Evolutionary conservation across 202 grass and related monocot genomes (phyloP).

Genomic region (Carex arenaria): DNA sequence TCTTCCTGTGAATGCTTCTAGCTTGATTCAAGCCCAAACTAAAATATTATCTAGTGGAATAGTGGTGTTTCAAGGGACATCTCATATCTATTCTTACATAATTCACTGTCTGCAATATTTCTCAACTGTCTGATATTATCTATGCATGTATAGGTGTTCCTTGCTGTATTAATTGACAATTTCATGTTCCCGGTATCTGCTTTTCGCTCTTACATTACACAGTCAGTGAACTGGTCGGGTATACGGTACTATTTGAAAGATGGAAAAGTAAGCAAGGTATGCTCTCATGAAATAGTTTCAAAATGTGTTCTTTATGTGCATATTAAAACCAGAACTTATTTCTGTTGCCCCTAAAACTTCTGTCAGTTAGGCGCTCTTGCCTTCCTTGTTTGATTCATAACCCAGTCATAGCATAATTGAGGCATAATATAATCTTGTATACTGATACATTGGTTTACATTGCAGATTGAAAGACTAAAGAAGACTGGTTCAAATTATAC

Average conservation of each 20-base stretch:
- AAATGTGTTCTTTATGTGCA: neutral
- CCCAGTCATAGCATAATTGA: neutral
- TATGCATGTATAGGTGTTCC: slow-evolving; percentile 60
- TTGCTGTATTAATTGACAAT: slow-evolving; percentile 88
- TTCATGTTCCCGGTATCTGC: slow-evolving; percentile 87
- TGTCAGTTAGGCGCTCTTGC: neutral
- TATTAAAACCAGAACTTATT: neutral
- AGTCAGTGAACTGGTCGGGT: slow-evolving; percentile 98
- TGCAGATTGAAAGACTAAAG: slow-evolving; percentile 72
- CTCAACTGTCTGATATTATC: neutral
- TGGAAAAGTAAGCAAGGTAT: slow-evolving; percentile 96
- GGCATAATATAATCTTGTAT: neutral
- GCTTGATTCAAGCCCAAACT: neutral
- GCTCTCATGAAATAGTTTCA: neutral
- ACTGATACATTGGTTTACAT: neutral
- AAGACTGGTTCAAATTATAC: slow-evolving; percentile 68
- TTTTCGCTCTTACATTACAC: slow-evolving; percentile 68
- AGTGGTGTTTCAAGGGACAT: neutral
- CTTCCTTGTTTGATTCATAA: neutral
- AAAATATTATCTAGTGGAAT: neutral
- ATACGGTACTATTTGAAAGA: slow-evolving; percentile 80
- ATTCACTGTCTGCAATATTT: neutral
- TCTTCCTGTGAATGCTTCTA: neutral
- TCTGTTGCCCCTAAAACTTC: neutral
- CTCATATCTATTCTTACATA: neutral